Evolutionary conservation across 208 protist species (phyloP).

Genomic region (Acanthamoeba sp.): DNA sequence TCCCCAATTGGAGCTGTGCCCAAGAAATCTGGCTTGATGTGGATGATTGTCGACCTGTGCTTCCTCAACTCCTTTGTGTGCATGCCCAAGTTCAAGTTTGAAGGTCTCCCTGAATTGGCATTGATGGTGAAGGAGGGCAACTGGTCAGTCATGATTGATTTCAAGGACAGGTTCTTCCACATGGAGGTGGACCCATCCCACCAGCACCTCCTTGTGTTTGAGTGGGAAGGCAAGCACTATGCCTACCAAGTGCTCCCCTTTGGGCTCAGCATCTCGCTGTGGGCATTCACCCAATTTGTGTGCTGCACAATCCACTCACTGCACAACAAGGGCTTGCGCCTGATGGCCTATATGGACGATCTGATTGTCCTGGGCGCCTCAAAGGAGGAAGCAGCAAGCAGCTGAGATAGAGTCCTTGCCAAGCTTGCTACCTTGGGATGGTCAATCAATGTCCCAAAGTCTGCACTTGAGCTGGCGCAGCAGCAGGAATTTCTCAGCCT

Average conservation of each 20-base stretch:
- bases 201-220: not conserved
- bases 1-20: not conserved
- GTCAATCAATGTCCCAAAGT: too few species aligned
- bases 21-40: not conserved
- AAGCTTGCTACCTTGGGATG: too few species aligned
- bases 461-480: too few species aligned
- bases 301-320: not conserved
- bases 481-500: too few species aligned
- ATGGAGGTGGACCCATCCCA: not conserved
- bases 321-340: not conserved
- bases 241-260: not conserved
- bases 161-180: conserved; percentile 1
- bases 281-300: not conserved
- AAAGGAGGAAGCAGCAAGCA: too few species aligned
- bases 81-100: not conserved
- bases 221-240: not conserved
- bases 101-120: not conserved
- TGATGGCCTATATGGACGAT: not conserved
- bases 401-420: too few species aligned
- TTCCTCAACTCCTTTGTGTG: not conserved
- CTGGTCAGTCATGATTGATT: not conserved
- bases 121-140: not conserved
- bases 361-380: too few species aligned
- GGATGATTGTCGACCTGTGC: not conserved
- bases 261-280: not conserved